Evolutionary conservation across 805 yeast genomes (phyloP).

Genomic region (Yarrowia osloensis): DNA sequence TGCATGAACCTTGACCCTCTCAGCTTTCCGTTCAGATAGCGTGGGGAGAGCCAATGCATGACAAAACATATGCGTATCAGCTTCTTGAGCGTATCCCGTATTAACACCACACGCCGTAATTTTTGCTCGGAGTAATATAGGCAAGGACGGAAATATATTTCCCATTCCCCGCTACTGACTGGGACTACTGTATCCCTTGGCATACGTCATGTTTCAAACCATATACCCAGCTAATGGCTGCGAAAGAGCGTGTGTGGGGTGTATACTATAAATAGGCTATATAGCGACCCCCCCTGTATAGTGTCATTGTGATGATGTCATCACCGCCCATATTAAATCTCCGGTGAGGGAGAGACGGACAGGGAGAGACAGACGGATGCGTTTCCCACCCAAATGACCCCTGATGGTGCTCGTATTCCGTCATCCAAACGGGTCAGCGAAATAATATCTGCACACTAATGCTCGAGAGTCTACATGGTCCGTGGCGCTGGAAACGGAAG

Average conservation of each 20-base stretch:
- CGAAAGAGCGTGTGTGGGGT: background rate
- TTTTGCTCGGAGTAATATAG: background rate
- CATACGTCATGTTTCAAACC: conserved; percentile 21
- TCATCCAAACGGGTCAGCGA: background rate
- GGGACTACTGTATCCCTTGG: background rate
- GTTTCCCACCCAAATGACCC: background rate
- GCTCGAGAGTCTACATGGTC: background rate
- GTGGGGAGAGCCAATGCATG: background rate
- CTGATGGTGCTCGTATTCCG: background rate
- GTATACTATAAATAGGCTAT: background rate
- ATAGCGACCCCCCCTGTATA: background rate
- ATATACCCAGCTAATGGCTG: background rate
- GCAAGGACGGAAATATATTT: background rate
- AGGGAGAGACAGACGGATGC: background rate
- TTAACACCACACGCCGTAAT: background rate
- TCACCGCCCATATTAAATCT: background rate
- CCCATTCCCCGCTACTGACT: background rate
- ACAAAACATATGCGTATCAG: background rate
- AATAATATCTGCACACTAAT: background rate
- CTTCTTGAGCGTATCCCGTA: background rate
- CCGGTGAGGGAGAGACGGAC: background rate
- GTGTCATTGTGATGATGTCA: background rate
- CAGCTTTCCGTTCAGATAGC: background rate
- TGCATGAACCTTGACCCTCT: background rate
- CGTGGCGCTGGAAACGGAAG: background rate